Percentiles rank a stretch among this genome's conserved stretches.
Conservation (phyloP, 768 basidiomycete species). For the Podaxis carcinomalis region DNA sequence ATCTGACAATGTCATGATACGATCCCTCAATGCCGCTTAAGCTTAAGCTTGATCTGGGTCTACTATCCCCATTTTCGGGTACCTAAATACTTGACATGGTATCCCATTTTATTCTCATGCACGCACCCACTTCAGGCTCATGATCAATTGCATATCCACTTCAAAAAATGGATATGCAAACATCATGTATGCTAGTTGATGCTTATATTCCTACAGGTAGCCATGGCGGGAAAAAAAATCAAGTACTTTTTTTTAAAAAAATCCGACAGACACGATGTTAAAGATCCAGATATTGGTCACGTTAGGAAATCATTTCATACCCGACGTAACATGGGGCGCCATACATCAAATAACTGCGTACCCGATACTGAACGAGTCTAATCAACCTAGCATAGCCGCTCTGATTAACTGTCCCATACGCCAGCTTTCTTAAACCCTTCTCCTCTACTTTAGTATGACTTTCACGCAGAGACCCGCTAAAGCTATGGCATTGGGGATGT, state of each 20-base stretch:
- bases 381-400: too few species aligned
- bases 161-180: background rate
- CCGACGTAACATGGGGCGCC: background rate
- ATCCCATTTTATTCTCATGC: background rate
- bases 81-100: background rate
- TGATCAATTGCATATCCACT: background rate
- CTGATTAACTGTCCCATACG: too few species aligned
- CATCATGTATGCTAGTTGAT: background rate
- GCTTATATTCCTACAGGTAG: background rate
- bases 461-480: too few species aligned
- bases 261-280: background rate
- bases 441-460: too few species aligned
- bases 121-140: background rate
- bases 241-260: background rate
- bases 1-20: background rate
- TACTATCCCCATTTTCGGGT: background rate
- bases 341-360: background rate
- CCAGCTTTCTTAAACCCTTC: too few species aligned
- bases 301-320: background rate
- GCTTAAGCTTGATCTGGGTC: background rate
- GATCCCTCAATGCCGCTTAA: background rate
- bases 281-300: background rate
- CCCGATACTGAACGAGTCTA: background rate
- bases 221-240: background rate
- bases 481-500: too few species aligned